Base-by-base conservation (phyloP, 768 basidiomycete species). In the Mycena rebaudengoi region DNA sequence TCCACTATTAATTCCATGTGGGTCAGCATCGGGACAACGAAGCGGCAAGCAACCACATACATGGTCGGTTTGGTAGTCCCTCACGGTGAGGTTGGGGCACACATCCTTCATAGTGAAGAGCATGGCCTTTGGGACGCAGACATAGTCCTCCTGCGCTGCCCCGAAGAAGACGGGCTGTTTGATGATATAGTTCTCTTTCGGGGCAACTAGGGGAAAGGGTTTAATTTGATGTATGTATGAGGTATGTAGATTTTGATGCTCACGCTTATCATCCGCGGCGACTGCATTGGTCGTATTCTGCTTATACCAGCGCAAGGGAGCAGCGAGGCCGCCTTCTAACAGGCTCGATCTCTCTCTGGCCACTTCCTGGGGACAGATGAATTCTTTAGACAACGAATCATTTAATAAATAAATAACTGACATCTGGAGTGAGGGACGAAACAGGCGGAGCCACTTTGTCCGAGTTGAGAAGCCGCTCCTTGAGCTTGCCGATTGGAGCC, bases 21-120 rank as follows among this genome's bases (percentile, higher is more conserved):
- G n/a, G n/a, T n/a, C n/a, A n/a, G n/a, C n/a, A n/a, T n/a, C n/a
- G n/a, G n/a, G n/a, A n/a, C n/a, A n/a, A n/a, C n/a, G n/a, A n/a
- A n/a, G n/a, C n/a, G n/a, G n/a, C n/a, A n/a, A n/a, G n/a, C n/a
- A 25, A 28, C 11, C 1, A 45, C 41, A 2, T 39, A 48, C 56
- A 67, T 82, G 81, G 16, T 75, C 78, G 11, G 78, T 74, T 28
- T 80, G 73, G 60, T 80, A 78, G 30, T 81, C 76, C 16, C 67
- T 67, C 11, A 79, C 49, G 1, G 75, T 80, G 25, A 73, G 50
- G 30, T 78, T 72, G 48, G 70, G 67, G 66, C 73, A 74, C 26
- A 41, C 55, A 23, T 67, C 51, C 8, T 35, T 45, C 2, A 72
- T 56, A 8, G 37, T 20, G 0, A 53, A 28, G 43, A 67, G 69